Evolutionary conservation across 257 asterid genomes (phyloP).

Genomic region (Solanum sejunctum): DNA sequence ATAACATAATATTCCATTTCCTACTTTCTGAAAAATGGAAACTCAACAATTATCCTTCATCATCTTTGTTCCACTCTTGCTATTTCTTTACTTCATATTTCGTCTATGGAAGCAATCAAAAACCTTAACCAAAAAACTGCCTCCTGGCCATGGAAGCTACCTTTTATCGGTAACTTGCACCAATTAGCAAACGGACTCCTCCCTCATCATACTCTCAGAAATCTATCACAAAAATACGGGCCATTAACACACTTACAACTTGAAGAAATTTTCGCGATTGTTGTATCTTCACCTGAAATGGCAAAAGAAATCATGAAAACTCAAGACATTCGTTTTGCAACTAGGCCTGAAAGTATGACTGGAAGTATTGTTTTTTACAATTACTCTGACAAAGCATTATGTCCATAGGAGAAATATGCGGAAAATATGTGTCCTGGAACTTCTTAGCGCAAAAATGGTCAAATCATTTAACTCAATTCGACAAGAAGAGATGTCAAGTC

Average conservation of each 20-base stretch:
- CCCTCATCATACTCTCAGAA: neutral
- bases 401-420: neutral
- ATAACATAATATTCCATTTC: neutral
- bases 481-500: neutral
- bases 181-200: neutral
- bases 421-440: neutral
- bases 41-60: neutral
- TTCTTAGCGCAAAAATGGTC: neutral
- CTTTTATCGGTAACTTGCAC: neutral
- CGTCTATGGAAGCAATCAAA: neutral
- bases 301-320: neutral
- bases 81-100: neutral
- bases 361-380: neutral
- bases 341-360: neutral
- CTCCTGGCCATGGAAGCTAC: conserved; percentile 1
- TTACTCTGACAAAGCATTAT: neutral
- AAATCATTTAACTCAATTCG: neutral
- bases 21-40: neutral
- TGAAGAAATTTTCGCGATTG: neutral
- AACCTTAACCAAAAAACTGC: neutral
- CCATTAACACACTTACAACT: neutral
- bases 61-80: neutral
- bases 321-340: neutral
- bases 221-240: neutral
- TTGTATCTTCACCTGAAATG: neutral